Evolutionary conservation across 129 eudicot genomes (phyloP).

Genomic region (Sambucus nigra): DNA sequence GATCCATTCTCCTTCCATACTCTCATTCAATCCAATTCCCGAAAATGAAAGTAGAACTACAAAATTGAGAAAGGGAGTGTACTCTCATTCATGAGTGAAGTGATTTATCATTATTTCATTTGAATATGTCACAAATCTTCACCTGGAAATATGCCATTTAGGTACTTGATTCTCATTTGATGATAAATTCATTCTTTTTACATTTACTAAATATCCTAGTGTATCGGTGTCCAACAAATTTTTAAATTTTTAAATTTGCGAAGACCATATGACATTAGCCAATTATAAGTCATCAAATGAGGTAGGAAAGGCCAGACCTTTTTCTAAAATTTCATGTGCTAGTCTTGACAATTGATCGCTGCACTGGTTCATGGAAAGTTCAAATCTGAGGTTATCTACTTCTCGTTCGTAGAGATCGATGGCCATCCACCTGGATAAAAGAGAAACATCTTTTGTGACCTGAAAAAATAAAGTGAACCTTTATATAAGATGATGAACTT

Average conservation of each 20-base stretch:
- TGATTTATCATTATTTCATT: no score
- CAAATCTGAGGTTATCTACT: constrained; percentile 84
- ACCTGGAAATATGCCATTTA: no score
- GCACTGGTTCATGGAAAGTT: constrained; percentile 87
- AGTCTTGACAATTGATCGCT: constrained; percentile 40
- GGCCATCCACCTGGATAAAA: constrained; percentile 97
- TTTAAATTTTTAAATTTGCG: background rate
- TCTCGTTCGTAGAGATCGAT: constrained; percentile 88
- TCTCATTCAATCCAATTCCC: no score
- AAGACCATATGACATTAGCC: background rate
- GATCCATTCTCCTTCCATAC: no score
- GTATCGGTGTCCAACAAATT: background rate
- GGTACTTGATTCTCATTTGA: no score
- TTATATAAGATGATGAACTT: background rate
- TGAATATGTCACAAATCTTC: no score
- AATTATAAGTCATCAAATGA: background rate
- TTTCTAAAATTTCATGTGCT: constrained; percentile 56
- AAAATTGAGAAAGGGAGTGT: no score
- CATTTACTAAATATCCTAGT: no score
- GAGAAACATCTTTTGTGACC: constrained; percentile 91
- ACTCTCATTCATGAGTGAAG: no score
- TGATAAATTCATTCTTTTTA: no score
- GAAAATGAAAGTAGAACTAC: no score
- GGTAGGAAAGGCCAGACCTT: constrained; percentile 31
- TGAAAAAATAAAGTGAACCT: constrained; percentile 24